Evolutionary conservation across 208 protist species (phyloP), one percentile per base, ranked within the genome.

Genomic region (Acanthamoeba sp.): DNA sequence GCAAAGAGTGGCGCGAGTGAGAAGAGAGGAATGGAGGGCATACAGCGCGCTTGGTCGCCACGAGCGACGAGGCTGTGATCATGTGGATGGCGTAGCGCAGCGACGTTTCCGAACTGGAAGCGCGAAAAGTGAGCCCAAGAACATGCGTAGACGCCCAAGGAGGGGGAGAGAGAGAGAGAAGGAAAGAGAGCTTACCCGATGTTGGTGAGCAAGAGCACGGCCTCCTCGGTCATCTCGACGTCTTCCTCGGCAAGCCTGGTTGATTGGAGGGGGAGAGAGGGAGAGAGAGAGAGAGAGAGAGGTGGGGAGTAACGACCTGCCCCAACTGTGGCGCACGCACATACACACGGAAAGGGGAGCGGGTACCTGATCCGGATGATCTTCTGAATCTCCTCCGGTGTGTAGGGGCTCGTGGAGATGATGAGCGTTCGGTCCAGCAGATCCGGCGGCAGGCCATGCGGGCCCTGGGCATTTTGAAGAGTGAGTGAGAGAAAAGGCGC

Each of bases 41-140:
- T 55, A 80, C 98, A 95, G 98, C 98, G 55, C 99, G 97, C 96
- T 99, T 99, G 62, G 97, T 96, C 42, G 98, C 97, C 14, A 99
- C 98, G n/a, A 99, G 95, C 87, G 97, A 97, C 6, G 99, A 97
- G 1, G 99, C 98, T 0, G 99, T 99, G 95, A 99, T 99, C 55
- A 99, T 97, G 96, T 99, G 99, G 57, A 99, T 99, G 16, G 99
- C 99, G 95, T 99, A 99, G 32, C 99, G 98, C 55, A 99, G 97
- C 1, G 99, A 99, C 5, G 99, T 99, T 16, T 76, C 66, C 22
- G 62, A 2, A 10, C 62, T 69, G 4, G 18, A 69, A 36, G 14
- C 62, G 20, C 22, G 0, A 69, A 10, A 27, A 0, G 22, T 36
- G 62, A 34, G 29, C 22, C 62, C 18, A 20, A 6, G 62, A 69